Conservation (phyloP, 495 filamentous ascomycete species). For the Penicillium paradoxum region DNA sequence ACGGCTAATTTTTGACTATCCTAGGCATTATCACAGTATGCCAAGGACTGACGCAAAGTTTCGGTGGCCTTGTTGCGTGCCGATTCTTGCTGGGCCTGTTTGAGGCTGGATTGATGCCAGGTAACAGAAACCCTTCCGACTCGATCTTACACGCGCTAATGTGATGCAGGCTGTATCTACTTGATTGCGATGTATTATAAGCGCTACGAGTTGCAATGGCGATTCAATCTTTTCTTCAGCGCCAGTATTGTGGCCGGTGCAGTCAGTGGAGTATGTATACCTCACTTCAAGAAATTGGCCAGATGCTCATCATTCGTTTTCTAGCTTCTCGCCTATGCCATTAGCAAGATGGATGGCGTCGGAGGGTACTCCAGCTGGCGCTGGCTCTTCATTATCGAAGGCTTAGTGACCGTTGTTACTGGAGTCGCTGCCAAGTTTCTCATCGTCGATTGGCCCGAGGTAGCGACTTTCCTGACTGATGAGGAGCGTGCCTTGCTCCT, state of each 20-base stretch:
- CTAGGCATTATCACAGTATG: constrained; percentile 48
- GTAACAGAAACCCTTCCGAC: constrained; percentile 4
- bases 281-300: neutral
- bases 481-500: constrained; percentile 44
- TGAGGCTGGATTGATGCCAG: constrained; percentile 56
- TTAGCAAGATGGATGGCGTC: constrained; percentile 52
- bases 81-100: constrained; percentile 54
- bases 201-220: constrained; percentile 55
- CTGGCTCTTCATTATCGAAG: constrained; percentile 72
- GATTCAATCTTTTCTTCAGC: constrained; percentile 55
- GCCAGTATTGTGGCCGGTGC: constrained; percentile 54
- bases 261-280: constrained; percentile 48
- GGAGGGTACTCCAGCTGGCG: constrained; percentile 44
- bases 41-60: constrained; percentile 53
- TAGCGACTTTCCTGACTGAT: constrained; percentile 42
- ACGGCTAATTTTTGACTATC: neutral
- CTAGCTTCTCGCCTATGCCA: constrained; percentile 55
- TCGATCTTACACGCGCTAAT: constrained; percentile 1
- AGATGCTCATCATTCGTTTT: neutral
- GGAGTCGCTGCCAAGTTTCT: constrained; percentile 46
- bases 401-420: constrained; percentile 44
- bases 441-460: constrained; percentile 55
- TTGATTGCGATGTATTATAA: constrained; percentile 60
- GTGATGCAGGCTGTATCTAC: constrained; percentile 34
- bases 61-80: constrained; percentile 47